These are phyloP conservation scores for Colletotrichum cuscutae DNA, from an alignment of 2,329 filamentous ascomycete genomes.

Conservation along the genomic window DNA sequence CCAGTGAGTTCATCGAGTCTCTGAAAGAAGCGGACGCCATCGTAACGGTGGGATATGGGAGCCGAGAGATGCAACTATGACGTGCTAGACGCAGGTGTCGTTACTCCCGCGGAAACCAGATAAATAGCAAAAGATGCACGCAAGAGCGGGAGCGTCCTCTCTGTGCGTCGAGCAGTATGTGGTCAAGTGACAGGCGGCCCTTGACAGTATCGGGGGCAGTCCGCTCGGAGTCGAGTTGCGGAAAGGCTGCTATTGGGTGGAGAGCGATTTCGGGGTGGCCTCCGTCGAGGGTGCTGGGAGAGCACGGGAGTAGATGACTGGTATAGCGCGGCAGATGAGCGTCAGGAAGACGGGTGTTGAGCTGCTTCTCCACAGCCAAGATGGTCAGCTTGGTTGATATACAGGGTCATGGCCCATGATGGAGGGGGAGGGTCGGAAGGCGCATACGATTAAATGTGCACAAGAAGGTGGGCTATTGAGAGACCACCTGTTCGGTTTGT, in stretches of 20 bases:
- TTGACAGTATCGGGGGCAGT: neutral
- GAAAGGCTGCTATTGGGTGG: constrained; percentile 8
- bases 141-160: neutral
- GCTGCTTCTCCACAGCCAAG: constrained; percentile 7
- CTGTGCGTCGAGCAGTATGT: neutral
- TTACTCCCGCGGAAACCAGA: neutral
- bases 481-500: constrained; percentile 27
- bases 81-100: neutral
- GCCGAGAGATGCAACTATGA: constrained; percentile 2
- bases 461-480: constrained; percentile 3
- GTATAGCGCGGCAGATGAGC: constrained; percentile 28
- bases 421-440: neutral
- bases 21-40: constrained; percentile 93
- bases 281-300: constrained; percentile 14
- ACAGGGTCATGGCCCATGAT: neutral
- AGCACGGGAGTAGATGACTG: constrained; percentile 6
- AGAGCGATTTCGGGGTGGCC: constrained; percentile 3
- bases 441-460: constrained; percentile 4
- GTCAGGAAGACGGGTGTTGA: neutral
- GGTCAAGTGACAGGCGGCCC: constrained; percentile 26
- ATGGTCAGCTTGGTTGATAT: constrained; percentile 24
- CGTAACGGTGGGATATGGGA: constrained; percentile 31
- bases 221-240: constrained; percentile 10
- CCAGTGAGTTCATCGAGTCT: constrained; percentile 93
- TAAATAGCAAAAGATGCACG: neutral